phyloP scores from a whole-genome alignment of 2,329 filamentous ascomycete genomes.

The Penicillium sp. region DNA sequence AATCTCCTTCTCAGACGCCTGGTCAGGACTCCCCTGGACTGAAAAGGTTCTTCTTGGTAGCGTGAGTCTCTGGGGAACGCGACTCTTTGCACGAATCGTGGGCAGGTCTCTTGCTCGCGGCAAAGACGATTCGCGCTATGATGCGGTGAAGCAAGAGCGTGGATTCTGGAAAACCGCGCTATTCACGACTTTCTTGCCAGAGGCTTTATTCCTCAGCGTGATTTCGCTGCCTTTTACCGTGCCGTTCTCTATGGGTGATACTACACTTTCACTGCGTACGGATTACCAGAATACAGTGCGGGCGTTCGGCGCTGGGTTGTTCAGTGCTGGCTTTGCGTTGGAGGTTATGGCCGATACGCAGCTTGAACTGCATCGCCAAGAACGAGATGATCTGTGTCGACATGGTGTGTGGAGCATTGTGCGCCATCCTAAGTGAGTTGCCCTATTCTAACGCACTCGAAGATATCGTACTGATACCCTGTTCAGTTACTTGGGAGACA shows the following conservation, averaged over 20 bases:
- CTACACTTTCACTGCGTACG: constrained; percentile 32
- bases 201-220: constrained; percentile 54
- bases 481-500: constrained; percentile 57
- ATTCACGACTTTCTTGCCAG: constrained; percentile 53
- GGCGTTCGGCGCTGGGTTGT: constrained; percentile 51
- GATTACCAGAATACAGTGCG: constrained; percentile 26
- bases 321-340: constrained; percentile 53
- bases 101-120: constrained; percentile 48
- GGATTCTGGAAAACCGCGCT: constrained; percentile 57
- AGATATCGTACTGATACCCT: constrained; percentile 3
- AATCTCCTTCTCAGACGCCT: constrained; percentile 46
- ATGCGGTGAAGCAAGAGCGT: constrained; percentile 48
- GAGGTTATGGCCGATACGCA: constrained; percentile 57
- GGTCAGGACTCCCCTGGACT: constrained; percentile 49
- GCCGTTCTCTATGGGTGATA: constrained; percentile 43
- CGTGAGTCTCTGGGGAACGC: constrained; percentile 55
- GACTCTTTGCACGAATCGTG: constrained; percentile 54
- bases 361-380: constrained; percentile 49
- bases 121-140: constrained; percentile 56
- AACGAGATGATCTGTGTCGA: constrained; percentile 44
- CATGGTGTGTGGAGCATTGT: constrained; percentile 61
- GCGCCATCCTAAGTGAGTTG: constrained; percentile 57
- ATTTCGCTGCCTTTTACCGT: constrained; percentile 56
- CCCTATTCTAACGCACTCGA: background rate
- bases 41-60: constrained; percentile 54